Evolutionary conservation across 208 protist species (phyloP).

Genomic region (Endotrypanum monterogeii): DNA sequence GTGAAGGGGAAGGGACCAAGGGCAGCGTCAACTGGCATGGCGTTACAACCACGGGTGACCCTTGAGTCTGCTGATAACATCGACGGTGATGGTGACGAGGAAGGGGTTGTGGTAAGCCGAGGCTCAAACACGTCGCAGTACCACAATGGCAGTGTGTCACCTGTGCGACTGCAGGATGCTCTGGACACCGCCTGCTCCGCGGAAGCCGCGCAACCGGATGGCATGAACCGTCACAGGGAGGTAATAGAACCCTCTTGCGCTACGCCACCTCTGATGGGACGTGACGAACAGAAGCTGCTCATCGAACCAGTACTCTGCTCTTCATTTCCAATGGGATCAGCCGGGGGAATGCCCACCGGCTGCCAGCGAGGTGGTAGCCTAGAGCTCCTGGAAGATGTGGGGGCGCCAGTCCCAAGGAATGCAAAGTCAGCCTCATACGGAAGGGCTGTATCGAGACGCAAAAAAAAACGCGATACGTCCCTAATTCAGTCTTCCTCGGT

Average conservation of each 20-base stretch:
- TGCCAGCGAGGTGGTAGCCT: conserved; percentile 12
- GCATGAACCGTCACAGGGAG: background rate
- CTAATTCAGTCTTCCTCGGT: conserved; percentile 37
- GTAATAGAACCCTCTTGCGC: conserved; percentile 7
- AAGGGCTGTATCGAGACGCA: background rate
- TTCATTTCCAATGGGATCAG: background rate
- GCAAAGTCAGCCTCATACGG: background rate
- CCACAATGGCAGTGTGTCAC: background rate
- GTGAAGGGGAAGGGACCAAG: conserved; percentile 1
- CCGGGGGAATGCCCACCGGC: background rate
- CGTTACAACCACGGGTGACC: background rate
- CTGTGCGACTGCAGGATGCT: conserved; percentile 5
- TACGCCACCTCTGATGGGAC: background rate
- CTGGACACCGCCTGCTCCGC: conserved; percentile 3
- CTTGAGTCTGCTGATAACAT: background rate
- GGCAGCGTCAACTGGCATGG: conserved; percentile 10
- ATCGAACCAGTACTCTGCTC: background rate
- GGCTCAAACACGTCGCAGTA: background rate
- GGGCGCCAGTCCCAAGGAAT: background rate
- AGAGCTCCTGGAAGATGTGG: conserved; percentile 10
- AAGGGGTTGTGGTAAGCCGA: background rate
- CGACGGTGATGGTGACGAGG: background rate
- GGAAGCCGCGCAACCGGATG: background rate
- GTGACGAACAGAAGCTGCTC: background rate
- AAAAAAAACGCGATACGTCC: conserved; percentile 21